These are phyloP conservation scores for Pholiota adiposa DNA, from an alignment of 1,284 basidiomycete species.

Conservation along the genomic window DNA sequence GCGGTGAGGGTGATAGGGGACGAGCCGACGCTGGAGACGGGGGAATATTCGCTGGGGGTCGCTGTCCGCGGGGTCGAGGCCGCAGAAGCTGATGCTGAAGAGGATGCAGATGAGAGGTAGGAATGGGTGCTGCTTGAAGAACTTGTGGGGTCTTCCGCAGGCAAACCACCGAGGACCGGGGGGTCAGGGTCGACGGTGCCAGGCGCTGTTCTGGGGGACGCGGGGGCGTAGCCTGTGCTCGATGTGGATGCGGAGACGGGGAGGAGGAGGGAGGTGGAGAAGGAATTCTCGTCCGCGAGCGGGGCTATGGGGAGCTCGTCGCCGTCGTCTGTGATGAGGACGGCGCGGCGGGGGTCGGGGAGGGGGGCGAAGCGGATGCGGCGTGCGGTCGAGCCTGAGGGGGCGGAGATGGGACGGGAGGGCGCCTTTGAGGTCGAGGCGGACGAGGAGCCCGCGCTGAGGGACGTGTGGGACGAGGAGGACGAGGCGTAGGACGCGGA, in stretches of 20 bases:
- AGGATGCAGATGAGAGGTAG: conserved; percentile 25
- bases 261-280: conserved; percentile 15
- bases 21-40: conserved; percentile 21
- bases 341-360: conserved; percentile 67
- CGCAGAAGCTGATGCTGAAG: conserved; percentile 26
- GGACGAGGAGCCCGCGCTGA: neutral
- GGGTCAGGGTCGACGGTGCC: conserved; percentile 12
- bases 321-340: conserved; percentile 45
- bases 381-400: conserved; percentile 24
- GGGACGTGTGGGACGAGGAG: conserved; percentile 18
- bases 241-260: conserved; percentile 14
- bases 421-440: conserved; percentile 8
- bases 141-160: conserved; percentile 3
- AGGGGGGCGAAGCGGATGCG: conserved; percentile 78
- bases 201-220: conserved; percentile 6
- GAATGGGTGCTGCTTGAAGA: conserved; percentile 13
- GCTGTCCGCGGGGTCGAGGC: conserved; percentile 25
- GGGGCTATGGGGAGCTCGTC: conserved; percentile 40
- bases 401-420: conserved; percentile 10
- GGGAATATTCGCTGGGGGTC: conserved; percentile 25
- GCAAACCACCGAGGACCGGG: neutral
- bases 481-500: conserved; percentile 27
- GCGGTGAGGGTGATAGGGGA: conserved; percentile 17
- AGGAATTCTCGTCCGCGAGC: conserved; percentile 30
- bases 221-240: conserved; percentile 21